Evolutionary conservation across 305 asterid species (phyloP), one percentile per base, ranked within the genome.

Genomic region (Solanum chacoense): DNA sequence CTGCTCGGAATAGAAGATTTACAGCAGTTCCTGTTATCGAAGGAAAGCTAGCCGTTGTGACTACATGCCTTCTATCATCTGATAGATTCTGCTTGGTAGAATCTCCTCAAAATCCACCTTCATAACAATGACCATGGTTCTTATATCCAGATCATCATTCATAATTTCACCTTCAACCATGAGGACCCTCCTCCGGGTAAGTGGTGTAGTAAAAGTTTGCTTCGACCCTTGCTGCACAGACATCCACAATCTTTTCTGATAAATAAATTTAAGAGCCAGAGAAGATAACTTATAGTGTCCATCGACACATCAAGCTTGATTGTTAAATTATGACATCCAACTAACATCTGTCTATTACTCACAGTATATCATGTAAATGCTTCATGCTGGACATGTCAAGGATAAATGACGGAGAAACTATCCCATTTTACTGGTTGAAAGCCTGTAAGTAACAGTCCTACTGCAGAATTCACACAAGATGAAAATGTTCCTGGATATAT

Each of bases 21-120:
- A 98, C 97, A 90, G 99, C 97, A 81, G 99, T 96, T 89, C 98
- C 98, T 2, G 99, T 96, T 98, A 98, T 95, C 95, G 98, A 98
- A 89, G 99, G 99, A 91, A 98, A 99, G 91, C 98, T 96, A 86
- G 98, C 99, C n/a, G 97, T 96, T 63, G 99, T 96, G 76, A 96
- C 98, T 80, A 95, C 97, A 80, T 95, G 95, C 94, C 98, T 95
- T 93, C 93, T 95, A 87, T 90, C 91, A 90, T 92, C 96, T 1
- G 93, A 89, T 45, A 87, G 74, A 22, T 93, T 94, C 38, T 89
- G 94, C 89, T 93, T 94, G 38, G 93, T 90, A 16, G 87, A 55
- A 89, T 96, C 98, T 85, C 92, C 88, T 98, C 95, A 98, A 90
- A 95, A 93, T 72, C 98, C 96, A 90, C 98, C 99, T 88, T 96